phyloP scores from a whole-genome alignment of 2,329 filamentous ascomycete genomes.

The Lithohypha guttulata region DNA sequence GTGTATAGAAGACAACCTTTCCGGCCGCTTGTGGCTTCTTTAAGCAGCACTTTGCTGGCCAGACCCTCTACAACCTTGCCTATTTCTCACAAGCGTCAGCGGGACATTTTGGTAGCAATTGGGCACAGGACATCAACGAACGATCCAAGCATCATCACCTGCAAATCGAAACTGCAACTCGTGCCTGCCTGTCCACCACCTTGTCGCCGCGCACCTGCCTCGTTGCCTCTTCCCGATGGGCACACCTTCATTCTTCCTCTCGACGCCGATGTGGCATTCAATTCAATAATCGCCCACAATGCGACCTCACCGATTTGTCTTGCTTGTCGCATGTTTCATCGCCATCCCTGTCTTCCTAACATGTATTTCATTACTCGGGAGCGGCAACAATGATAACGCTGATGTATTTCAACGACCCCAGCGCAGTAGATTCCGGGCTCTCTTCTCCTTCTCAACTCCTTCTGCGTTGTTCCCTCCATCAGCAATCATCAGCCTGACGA shows the following conservation, averaged over 20 bases:
- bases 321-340: constrained; percentile 38
- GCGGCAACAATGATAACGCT: constrained; percentile 15
- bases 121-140: too few species aligned
- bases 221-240: constrained; percentile 4
- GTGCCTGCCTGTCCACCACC: too few species aligned
- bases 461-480: constrained; percentile 90
- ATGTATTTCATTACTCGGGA: constrained; percentile 35
- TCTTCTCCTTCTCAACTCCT: constrained; percentile 63
- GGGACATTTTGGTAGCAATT: too few species aligned
- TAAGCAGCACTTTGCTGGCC: too few species aligned
- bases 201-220: neutral
- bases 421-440: constrained; percentile 41
- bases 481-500: constrained; percentile 88
- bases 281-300: constrained; percentile 24
- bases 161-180: too few species aligned
- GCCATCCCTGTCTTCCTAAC: constrained; percentile 39
- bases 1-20: too few species aligned
- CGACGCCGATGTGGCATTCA: constrained; percentile 8
- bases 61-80: too few species aligned
- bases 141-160: too few species aligned
- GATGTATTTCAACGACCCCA: constrained; percentile 27
- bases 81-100: too few species aligned
- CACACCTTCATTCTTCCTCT: neutral
- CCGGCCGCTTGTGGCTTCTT: too few species aligned
- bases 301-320: constrained; percentile 37